Evolutionary conservation across 345 rosid species (phyloP).

Genomic region (Citrus unshiu): DNA sequence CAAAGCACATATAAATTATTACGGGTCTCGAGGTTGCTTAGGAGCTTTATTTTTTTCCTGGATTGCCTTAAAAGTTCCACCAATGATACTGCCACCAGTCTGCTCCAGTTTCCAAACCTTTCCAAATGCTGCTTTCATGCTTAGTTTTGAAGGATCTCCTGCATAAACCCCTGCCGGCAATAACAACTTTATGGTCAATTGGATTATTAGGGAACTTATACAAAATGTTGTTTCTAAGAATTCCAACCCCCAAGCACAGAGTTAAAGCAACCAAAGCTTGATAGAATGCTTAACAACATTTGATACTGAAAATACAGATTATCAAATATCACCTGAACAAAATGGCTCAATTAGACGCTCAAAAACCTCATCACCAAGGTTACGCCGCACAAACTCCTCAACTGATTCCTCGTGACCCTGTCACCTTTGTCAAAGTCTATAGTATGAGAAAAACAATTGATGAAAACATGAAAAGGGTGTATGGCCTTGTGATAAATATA

Average conservation of each 20-base stretch:
- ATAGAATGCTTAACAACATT: not conserved
- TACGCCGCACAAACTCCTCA: conserved; percentile 93
- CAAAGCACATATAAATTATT: conserved; percentile 29
- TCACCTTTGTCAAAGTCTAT: conserved; percentile 66
- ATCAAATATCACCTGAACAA: conserved; percentile 65
- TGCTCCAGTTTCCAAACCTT: conserved; percentile 95
- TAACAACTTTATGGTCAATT: not conserved
- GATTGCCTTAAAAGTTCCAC: conserved; percentile 75
- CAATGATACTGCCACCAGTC: conserved; percentile 79
- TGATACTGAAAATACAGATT: not conserved
- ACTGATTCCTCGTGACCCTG: conserved; percentile 96
- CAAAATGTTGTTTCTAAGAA: not conserved
- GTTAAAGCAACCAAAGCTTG: not conserved
- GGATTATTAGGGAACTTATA: not conserved
- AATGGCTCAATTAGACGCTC: conserved; percentile 96
- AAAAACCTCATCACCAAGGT: conserved; percentile 89
- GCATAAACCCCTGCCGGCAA: conserved; percentile 79
- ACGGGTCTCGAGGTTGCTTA: conserved; percentile 76
- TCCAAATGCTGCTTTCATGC: conserved; percentile 98
- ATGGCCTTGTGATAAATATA: not conserved
- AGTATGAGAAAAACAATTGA: conserved; percentile 38
- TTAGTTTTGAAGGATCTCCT: conserved; percentile 85
- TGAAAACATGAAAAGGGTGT: not conserved
- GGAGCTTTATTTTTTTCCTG: conserved; percentile 69
- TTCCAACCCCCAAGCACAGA: not conserved